Evolutionary conservation across 179 eudicot species (phyloP).

Genomic region (Vitellaria paradoxa): DNA sequence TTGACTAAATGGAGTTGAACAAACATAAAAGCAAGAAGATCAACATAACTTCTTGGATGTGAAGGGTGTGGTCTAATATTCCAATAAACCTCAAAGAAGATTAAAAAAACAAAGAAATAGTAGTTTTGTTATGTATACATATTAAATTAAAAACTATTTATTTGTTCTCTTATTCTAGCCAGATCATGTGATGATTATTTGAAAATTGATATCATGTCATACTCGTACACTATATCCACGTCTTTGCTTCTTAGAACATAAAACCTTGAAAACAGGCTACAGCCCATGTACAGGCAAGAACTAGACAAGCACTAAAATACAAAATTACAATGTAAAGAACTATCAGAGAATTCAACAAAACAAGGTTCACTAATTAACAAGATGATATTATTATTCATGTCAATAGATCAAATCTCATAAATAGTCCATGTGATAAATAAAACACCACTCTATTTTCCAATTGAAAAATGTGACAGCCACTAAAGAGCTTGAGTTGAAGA

Average conservation of each 20-base stretch:
- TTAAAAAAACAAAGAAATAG: too few relatives aligned
- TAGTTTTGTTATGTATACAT: too few relatives aligned
- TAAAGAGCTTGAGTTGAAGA: slow-evolving; percentile 17
- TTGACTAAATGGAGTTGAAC: too few relatives aligned
- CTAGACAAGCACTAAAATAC: neutral
- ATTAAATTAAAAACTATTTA: too few relatives aligned
- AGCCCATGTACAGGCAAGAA: neutral
- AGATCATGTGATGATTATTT: neutral
- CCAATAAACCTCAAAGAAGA: too few relatives aligned
- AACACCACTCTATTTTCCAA: neutral
- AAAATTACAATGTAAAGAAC: neutral
- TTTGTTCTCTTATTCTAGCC: too few relatives aligned
- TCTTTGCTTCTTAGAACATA: too few relatives aligned
- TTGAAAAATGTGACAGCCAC: slow-evolving; percentile 2
- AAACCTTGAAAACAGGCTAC: neutral
- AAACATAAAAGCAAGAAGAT: too few relatives aligned
- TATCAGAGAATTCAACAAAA: neutral
- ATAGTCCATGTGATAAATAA: slow-evolving; percentile 1
- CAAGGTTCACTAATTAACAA: neutral
- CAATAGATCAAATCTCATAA: neutral
- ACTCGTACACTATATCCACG: too few relatives aligned
- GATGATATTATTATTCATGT: neutral
- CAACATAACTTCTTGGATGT: too few relatives aligned
- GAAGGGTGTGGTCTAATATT: too few relatives aligned
- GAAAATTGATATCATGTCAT: too few relatives aligned